These are phyloP conservation scores for Trichoderma atroviride DNA, from an alignment of 2,329 filamentous ascomycete species.

Conservation along the genomic window DNA sequence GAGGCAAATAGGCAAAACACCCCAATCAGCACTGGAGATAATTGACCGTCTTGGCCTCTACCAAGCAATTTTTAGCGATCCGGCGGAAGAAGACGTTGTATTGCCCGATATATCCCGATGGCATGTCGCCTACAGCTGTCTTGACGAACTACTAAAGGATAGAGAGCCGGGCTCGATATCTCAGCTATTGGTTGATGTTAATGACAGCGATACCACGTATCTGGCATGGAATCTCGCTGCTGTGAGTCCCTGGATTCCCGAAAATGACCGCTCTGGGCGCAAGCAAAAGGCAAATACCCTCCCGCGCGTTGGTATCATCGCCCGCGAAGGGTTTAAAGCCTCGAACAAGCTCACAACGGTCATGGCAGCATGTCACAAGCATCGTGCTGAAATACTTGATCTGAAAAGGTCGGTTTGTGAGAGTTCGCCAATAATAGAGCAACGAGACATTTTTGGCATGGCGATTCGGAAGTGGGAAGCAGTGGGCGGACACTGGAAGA, in stretches of 20 bases:
- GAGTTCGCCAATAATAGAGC: constrained; percentile 47
- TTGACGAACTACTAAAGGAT: constrained; percentile 55
- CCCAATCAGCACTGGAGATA: constrained; percentile 62
- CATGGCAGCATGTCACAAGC: constrained; percentile 64
- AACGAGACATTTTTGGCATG: constrained; percentile 72
- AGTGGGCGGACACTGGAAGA: constrained; percentile 64
- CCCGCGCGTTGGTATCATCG: constrained; percentile 55
- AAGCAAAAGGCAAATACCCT: constrained; percentile 55
- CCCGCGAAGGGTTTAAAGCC: constrained; percentile 76
- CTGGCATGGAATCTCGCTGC: constrained; percentile 77
- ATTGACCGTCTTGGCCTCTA: constrained; percentile 71
- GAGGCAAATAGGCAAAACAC: constrained; percentile 54
- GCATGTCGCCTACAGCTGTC: constrained; percentile 63
- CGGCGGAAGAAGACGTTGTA: constrained; percentile 55
- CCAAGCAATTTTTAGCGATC: constrained; percentile 72
- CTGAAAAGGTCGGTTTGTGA: constrained; percentile 60
- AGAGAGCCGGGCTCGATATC: constrained; percentile 52
- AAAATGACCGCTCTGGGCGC: constrained; percentile 45
- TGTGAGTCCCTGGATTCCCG: constrained; percentile 70
- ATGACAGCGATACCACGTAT: constrained; percentile 67
- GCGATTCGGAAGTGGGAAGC: constrained; percentile 71
- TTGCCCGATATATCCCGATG: constrained; percentile 63
- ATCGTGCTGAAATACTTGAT: constrained; percentile 63
- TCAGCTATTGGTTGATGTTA: constrained; percentile 59
- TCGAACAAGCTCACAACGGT: constrained; percentile 75